phyloP scores from a whole-genome alignment of 2,329 filamentous ascomycete species.

The Apiospora saccharicola region DNA sequence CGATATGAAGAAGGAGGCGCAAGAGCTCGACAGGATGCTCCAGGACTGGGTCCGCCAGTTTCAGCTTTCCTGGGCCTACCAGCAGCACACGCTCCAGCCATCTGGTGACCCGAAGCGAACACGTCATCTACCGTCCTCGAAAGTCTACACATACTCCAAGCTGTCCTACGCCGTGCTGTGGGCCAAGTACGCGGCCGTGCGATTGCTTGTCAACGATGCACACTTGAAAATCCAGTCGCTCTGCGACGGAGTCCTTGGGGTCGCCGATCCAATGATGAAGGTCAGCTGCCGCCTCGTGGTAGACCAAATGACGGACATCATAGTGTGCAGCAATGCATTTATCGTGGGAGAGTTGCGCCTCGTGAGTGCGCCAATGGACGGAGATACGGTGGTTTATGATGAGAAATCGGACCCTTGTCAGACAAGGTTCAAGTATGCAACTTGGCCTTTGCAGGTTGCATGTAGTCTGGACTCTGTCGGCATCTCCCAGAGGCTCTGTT shows the following conservation, averaged over 20 bases:
- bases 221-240: conserved; percentile 26
- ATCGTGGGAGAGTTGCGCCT: not conserved
- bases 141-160: conserved; percentile 36
- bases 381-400: not conserved
- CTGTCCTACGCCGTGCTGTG: conserved; percentile 36
- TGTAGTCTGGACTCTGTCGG: conserved; percentile 16
- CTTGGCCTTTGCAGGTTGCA: conserved; percentile 10
- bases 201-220: conserved; percentile 37
- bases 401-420: not conserved
- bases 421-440: not conserved
- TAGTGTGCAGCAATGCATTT: conserved; percentile 4
- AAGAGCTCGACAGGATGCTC: conserved; percentile 15
- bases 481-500: not conserved
- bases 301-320: conserved; percentile 7
- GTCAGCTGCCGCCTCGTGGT: not conserved
- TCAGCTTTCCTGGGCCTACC: not conserved
- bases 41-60: not conserved
- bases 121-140: conserved; percentile 34
- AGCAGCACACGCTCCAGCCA: conserved; percentile 28
- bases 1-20: not conserved
- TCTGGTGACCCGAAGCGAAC: conserved; percentile 25
- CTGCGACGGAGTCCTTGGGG: conserved; percentile 28
- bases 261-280: not conserved
- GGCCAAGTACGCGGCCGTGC: conserved; percentile 37
- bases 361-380: not conserved